phyloP scores from a whole-genome alignment of 2,329 filamentous ascomycete genomes.

The Monosporascus sp. region DNA sequence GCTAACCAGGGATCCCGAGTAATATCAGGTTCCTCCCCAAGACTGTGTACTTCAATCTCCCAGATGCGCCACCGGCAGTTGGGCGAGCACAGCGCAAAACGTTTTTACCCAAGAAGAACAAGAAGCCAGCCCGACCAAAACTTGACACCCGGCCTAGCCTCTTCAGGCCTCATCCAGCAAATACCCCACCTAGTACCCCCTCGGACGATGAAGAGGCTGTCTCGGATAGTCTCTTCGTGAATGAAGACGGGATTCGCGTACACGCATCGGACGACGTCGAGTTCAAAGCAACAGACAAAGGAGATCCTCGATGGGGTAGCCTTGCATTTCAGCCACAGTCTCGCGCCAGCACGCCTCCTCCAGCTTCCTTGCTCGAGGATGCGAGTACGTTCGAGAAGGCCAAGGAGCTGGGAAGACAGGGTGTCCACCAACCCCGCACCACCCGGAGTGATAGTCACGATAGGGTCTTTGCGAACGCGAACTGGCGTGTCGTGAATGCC shows the following conservation, averaged over 20 bases:
- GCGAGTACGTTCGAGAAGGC: conserved; percentile 53
- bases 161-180: conserved; percentile 43
- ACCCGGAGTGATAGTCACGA: conserved; percentile 60
- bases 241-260: conserved; percentile 54
- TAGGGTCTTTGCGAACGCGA: conserved; percentile 67
- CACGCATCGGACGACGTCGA: conserved; percentile 45
- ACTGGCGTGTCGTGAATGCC: conserved; percentile 78
- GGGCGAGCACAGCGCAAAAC: conserved; percentile 27
- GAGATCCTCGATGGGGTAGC: conserved; percentile 72
- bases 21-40: conserved; percentile 86
- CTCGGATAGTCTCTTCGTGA: conserved; percentile 44
- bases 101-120: conserved; percentile 17
- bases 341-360: conserved; percentile 67
- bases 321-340: conserved; percentile 75
- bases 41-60: conserved; percentile 80
- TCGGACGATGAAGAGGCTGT: conserved; percentile 37
- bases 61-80: conserved; percentile 42
- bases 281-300: conserved; percentile 64
- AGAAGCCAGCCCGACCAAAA: conserved; percentile 21
- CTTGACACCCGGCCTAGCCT: conserved; percentile 45
- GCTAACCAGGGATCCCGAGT: conserved; percentile 7
- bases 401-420: conserved; percentile 51
- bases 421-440: conserved; percentile 50
- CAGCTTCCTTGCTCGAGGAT: conserved; percentile 70
- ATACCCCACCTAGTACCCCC: conserved; percentile 53